A percentile compares a stretch with the other conserved stretches of the same genome.
phyloP scores from a whole-genome alignment of 1,139 yeast species.

The Hanseniaspora uvarum region DNA sequence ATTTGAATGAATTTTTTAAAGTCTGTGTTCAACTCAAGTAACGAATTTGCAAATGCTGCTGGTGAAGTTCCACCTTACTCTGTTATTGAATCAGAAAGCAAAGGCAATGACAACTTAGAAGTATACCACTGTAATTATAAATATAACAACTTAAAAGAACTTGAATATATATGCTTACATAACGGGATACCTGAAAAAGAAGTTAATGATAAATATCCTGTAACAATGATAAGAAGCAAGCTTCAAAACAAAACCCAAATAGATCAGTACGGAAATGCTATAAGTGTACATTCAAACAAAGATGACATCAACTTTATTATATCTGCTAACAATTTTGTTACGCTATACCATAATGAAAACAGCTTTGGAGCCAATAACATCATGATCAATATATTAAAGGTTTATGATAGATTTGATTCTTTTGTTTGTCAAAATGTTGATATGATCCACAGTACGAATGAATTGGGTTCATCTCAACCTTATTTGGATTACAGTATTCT shows the following conservation, averaged over 20 bases:
- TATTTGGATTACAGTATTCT: slow-evolving; percentile 14
- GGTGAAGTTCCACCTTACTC: slow-evolving; percentile 15
- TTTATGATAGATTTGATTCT: slow-evolving; percentile 16
- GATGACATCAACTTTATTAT: slow-evolving; percentile 1
- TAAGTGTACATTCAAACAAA: neutral
- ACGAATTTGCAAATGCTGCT: slow-evolving; percentile 14
- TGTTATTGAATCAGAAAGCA: neutral
- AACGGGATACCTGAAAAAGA: slow-evolving; percentile 4
- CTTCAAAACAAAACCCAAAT: neutral
- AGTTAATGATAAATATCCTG: slow-evolving; percentile 6
- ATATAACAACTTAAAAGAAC: slow-evolving; percentile 7
- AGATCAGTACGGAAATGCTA: slow-evolving; percentile 14
- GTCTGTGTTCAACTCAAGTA: slow-evolving; percentile 13
- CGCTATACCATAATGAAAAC: slow-evolving; percentile 11
- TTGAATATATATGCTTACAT: slow-evolving; percentile 14
- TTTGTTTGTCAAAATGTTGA: slow-evolving; percentile 12
- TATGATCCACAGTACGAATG: neutral
- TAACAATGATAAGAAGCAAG: slow-evolving; percentile 15
- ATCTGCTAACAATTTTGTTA: slow-evolving; percentile 13
- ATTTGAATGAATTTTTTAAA: slow-evolving; percentile 11
- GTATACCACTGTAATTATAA: slow-evolving; percentile 11
- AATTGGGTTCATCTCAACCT: neutral
- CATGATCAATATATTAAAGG: slow-evolving; percentile 13
- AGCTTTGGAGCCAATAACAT: slow-evolving; percentile 8
- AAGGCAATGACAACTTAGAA: slow-evolving; percentile 7